phyloP scores from a whole-genome alignment of 208 protist species.

The Trypanosoma cruzi region DNA sequence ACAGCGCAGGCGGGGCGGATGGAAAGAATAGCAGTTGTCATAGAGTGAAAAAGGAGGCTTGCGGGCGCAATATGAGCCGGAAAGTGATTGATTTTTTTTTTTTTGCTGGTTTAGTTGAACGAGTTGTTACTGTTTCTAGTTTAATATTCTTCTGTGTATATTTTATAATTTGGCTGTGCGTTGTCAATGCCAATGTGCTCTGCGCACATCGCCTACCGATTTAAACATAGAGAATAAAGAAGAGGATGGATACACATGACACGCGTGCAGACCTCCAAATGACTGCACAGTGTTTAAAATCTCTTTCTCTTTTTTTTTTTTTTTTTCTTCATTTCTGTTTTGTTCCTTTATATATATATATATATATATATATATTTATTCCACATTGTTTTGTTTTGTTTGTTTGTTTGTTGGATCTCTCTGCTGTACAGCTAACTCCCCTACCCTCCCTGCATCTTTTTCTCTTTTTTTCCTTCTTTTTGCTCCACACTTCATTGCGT shows the following conservation, averaged over 20 bases:
- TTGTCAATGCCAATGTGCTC: neutral
- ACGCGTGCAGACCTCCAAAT: neutral
- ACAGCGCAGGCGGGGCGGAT: too few species aligned
- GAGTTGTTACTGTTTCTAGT: neutral
- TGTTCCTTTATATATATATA: neutral
- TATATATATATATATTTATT: too few species aligned
- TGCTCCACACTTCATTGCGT: too few species aligned
- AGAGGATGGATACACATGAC: neutral
- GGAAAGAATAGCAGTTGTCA: too few species aligned
- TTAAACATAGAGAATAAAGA: neutral
- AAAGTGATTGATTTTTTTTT: neutral
- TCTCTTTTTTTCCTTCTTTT: too few species aligned
- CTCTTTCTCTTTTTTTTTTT: constrained; percentile 12
- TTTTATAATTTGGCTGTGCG: neutral
- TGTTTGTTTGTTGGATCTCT: too few species aligned
- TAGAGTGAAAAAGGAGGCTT: neutral
- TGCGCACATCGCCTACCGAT: neutral
- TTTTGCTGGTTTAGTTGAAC: too few species aligned
- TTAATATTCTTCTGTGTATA: neutral
- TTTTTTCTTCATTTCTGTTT: neutral
- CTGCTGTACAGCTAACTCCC: too few species aligned
- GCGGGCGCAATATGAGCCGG: neutral
- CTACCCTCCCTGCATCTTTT: too few species aligned
- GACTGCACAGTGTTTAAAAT: neutral
- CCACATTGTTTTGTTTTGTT: too few species aligned